Evolutionary conservation across 1,284 basidiomycete genomes (phyloP).

Genomic region (Phenoliferia sp.): DNA sequence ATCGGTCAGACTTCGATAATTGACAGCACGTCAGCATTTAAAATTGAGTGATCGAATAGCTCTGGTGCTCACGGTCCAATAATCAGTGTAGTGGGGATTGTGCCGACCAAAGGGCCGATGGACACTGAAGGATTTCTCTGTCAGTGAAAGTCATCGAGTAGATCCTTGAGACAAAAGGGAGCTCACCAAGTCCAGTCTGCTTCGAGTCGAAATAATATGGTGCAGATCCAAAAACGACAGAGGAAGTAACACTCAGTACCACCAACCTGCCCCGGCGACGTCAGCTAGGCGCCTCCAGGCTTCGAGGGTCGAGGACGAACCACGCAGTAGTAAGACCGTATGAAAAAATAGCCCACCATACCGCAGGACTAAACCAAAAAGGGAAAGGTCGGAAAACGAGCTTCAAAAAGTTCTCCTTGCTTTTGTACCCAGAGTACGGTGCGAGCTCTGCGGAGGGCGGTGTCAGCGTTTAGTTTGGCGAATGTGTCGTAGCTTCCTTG

Average conservation of each 20-base stretch:
- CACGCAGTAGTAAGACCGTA: conserved; percentile 8
- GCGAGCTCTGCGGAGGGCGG: not conserved
- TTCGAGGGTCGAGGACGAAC: not conserved
- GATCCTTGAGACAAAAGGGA: conserved; percentile 40
- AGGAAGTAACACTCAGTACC: conserved; percentile 14
- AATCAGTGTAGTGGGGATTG: conserved; percentile 44
- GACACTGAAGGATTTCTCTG: conserved; percentile 35
- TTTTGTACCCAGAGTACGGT: conserved; percentile 1
- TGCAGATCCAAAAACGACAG: conserved; percentile 19
- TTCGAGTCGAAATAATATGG: conserved; percentile 23
- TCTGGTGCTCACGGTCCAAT: conserved; percentile 43
- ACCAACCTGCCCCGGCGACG: conserved; percentile 3
- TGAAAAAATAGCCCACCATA: not conserved
- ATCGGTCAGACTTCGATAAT: conserved; percentile 46
- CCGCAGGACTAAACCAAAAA: conserved; percentile 2
- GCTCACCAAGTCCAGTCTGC: conserved; percentile 44
- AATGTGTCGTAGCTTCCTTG: too few species aligned
- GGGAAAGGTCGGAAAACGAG: conserved; percentile 15
- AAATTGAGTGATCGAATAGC: too few species aligned
- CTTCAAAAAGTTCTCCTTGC: conserved; percentile 5
- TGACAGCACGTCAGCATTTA: too few species aligned
- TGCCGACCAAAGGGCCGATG: conserved; percentile 40
- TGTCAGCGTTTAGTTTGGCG: too few species aligned
- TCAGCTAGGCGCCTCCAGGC: not conserved
- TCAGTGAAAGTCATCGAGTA: conserved; percentile 35